Base-by-base conservation (phyloP, 192 early-diverging fungal genomes). In the Dissophora globulifera region DNA sequence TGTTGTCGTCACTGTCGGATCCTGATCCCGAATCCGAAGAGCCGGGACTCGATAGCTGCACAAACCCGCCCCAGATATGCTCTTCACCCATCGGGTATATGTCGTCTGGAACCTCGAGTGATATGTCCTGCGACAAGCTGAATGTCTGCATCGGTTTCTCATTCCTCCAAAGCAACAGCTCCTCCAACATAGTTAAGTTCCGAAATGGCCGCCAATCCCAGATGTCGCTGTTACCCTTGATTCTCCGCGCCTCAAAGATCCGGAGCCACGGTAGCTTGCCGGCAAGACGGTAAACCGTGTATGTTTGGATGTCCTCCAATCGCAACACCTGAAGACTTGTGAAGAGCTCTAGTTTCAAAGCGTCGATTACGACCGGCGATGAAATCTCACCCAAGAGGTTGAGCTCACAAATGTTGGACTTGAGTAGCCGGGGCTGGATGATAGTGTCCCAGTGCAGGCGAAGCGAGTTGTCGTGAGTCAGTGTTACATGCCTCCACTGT, bases 121-220 rank as follows among this genome's bases (percentile, higher is more conserved):
- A 31, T 9, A n/a, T 9, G 20, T 53, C 57, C n/a, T 54, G 50
- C 0, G 67, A 60, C 17, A 69, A 25, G 17, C 58, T 69, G 32
- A 69, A 69, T 11, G 67, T 59, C 25, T 69, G 58, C 40, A 27
- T 29, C 5, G 51, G 50, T 25, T 60, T 61, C 31, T 69, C 67
- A 33, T 60, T 69, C 41, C 58, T 42, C 67, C 67, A 69, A 22
- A 69, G 67, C 8, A 69, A n/a, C 2, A 69, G 33, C 42, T 69
- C 67, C 16, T 69, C 67, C 12, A 69, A 22, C 13, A 30, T 6
- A 12, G 1, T 43, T 15, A 69, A 27, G 1, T 59, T 58, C 25
- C 45, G 50, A 41, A 69, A 69, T 16, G 67, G 67, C 15, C 58
- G 38, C 67, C 67, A 69, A 26, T 69, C 67, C 67, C 67, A 69